Evolutionary conservation across 257 asterid genomes (phyloP), one percentile per base, ranked within the genome.

Genomic region (Rhazya stricta): DNA sequence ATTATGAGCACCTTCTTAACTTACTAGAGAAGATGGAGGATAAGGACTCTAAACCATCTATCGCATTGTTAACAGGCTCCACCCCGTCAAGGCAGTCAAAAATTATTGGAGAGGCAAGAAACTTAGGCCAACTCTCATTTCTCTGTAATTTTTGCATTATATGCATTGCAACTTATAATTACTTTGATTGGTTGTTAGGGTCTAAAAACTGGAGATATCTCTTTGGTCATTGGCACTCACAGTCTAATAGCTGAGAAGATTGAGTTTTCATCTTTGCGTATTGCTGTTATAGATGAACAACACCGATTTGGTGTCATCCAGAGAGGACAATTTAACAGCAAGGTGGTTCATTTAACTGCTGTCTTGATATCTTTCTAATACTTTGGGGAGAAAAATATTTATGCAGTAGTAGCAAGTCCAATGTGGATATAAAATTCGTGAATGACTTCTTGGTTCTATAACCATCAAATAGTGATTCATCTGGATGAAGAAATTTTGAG

Each of bases 251-350:
- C 93, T 84, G 98, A 89, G 67, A 91, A 91, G 68, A 91, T 94
- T 77, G 93, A 86, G 69, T 94, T 92, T 84, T 91, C 93, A 73
- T 86, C 93, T 77, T 82, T 94, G 81, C 90, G 98, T 67, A 90
- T 94, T 74, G 97, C 98, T 81, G 77, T 92, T 72, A 89, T 94
- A 51, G 97, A 94, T 72, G 98, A 94, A 86, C 98, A 94, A 77
- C 98, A 94, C 78, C 93, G 97, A 60, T 94, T 94, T 83, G 98
- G 97, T 81, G 98, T 94, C 76, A 86, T 94, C 77, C 98, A 94
- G 83, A 90, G 98, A 85, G 98, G 97, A 76, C 90, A 79, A 72
- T 94, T 94, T 85, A 94, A 90, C 85, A 85, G 93, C 90, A 94
- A 94, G 97, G 97, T 92, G 85, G n/a, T 79, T 74, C 67, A 78